Base-by-base conservation (phyloP, 768 basidiomycete species). In the Tulasnella sp. region DNA sequence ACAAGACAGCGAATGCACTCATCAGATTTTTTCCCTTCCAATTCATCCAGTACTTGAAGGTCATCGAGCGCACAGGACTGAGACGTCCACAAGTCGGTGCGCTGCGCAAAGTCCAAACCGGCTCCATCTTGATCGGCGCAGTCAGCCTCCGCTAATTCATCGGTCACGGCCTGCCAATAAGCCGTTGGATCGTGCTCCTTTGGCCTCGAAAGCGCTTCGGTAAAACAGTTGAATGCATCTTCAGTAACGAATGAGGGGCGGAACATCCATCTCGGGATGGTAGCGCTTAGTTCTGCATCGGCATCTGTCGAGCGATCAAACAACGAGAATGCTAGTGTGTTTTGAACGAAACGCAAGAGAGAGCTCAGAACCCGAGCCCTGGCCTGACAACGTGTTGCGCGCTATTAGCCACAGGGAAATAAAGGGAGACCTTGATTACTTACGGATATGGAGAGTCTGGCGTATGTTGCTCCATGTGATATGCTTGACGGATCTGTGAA, bases 221-320 rank as follows among this genome's bases (percentile, higher is more conserved):
- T 42, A 31, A 75, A 75, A 44, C 75, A 48, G 24, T 48, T 81
- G 83, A 89, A 93, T 8, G 91, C 89, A 27, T 87, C 85, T 38
- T 80, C 81, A 14, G 87, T 88, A 12, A 85, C 76, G 83, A 96
- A 96, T 24, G 89, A 90, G 10, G 90, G 85, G 12, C 87, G 84
- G 71, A 95, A 85, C 84, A 91, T 94, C 92, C 92, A 93, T 1
- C 90, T 88, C 74, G 89, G 86, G 27, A 89, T 84, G 19, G 0
- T 6, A 36, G 31, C 31, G 62, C 7, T 24, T 34, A 68, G 18
- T 4, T 68, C 62, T 8, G 62, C 27, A 68, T 36, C 62, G 1
- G n/a, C 62, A 16, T 68, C 34, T 18, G 31, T 27, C 7, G 62
- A 27, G 31, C 2, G 62, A 68, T 31, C 18, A 31, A 68, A 34